Conservation (phyloP, 768 basidiomycete genomes). For the Suillus paluster region DNA sequence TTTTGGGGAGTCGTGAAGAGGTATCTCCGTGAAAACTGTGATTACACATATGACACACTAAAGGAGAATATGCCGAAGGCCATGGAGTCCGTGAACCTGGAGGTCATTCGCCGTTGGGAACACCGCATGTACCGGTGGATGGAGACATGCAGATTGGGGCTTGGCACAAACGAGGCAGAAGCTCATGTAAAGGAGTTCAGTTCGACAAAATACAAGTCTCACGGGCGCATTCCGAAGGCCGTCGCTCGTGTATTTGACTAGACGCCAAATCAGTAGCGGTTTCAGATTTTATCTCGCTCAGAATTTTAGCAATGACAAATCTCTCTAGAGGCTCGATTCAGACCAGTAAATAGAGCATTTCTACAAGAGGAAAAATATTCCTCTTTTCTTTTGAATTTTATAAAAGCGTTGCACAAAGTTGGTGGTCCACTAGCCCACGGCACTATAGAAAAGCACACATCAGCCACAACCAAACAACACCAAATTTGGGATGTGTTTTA, state of each 20-base stretch:
- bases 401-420: slow-evolving; percentile 16
- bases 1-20: slow-evolving; percentile 26
- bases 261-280: background rate
- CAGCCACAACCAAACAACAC: no score
- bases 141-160: slow-evolving; percentile 17
- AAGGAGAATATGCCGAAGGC: slow-evolving; percentile 29
- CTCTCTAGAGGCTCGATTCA: no score
- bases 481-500: no score
- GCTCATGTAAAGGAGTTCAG: slow-evolving; percentile 14
- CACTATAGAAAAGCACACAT: no score
- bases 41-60: slow-evolving; percentile 29
- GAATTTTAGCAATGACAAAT: no score
- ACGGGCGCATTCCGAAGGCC: slow-evolving; percentile 5
- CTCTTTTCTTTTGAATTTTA: slow-evolving; percentile 2
- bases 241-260: slow-evolving; percentile 4
- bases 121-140: slow-evolving; percentile 21
- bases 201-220: slow-evolving; percentile 20
- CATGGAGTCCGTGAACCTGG: slow-evolving; percentile 17
- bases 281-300: no score
- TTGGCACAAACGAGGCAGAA: slow-evolving; percentile 19
- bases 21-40: slow-evolving; percentile 24
- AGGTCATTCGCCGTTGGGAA: slow-evolving; percentile 18
- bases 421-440: slow-evolving; percentile 14
- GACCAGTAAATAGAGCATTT: slow-evolving; percentile 5
- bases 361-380: slow-evolving; percentile 4